phyloP scores from a whole-genome alignment of 2,329 filamentous ascomycete genomes.

The Stachybotrys echinatus region DNA sequence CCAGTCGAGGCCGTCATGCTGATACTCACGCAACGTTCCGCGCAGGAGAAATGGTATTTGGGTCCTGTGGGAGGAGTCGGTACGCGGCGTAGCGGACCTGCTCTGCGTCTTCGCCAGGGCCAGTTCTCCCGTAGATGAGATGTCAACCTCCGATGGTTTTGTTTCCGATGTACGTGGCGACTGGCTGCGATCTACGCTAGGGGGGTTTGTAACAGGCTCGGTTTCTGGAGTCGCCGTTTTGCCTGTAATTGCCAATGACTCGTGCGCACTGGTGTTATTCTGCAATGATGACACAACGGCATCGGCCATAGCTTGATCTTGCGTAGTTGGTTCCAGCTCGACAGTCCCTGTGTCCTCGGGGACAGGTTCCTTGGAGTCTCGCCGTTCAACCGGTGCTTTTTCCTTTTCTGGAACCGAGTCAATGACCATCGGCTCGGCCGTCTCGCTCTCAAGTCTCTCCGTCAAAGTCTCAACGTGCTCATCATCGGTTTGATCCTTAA shows the following conservation, averaged over 20 bases:
- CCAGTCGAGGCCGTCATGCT: slow-evolving; percentile 97
- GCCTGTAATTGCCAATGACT: slow-evolving; percentile 15
- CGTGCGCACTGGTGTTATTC: neutral
- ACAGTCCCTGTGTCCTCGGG: too few species aligned
- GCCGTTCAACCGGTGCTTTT: too few species aligned
- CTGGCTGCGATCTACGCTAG: slow-evolving; percentile 39
- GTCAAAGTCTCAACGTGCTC: neutral
- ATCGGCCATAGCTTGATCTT: slow-evolving; percentile 27
- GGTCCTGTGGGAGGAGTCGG: slow-evolving; percentile 48
- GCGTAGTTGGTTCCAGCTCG: neutral
- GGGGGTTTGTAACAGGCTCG: slow-evolving; percentile 35
- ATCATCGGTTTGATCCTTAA: slow-evolving; percentile 6
- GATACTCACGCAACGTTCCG: slow-evolving; percentile 88
- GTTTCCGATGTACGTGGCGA: slow-evolving; percentile 46
- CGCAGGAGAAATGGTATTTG: slow-evolving; percentile 78
- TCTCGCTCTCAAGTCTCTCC: neutral
- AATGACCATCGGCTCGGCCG: neutral
- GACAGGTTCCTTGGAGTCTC: too few species aligned
- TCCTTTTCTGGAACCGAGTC: neutral
- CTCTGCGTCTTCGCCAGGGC: slow-evolving; percentile 21
- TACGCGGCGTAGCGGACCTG: slow-evolving; percentile 26
- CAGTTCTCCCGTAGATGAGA: slow-evolving; percentile 30
- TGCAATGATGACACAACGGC: slow-evolving; percentile 2
- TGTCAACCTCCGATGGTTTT: slow-evolving; percentile 45
- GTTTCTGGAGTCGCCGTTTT: slow-evolving; percentile 34